Evolutionary conservation across 1,284 basidiomycete genomes (phyloP).

Genomic region (Athelia psychrophila): DNA sequence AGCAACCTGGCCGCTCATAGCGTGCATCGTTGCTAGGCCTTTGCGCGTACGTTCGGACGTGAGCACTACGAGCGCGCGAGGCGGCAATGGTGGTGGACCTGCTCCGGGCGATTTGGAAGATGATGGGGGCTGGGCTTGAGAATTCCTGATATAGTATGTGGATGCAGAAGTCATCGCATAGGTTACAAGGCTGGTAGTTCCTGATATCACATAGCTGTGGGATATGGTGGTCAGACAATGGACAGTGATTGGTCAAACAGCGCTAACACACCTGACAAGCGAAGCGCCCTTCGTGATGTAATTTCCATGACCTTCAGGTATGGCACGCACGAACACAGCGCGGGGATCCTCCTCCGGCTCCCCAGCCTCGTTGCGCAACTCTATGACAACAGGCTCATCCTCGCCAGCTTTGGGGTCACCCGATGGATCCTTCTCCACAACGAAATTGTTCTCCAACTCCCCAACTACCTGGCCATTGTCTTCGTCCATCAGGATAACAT

Average conservation of each 20-base stretch:
- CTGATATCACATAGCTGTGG: conserved; percentile 72
- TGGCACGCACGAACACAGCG: conserved; percentile 53
- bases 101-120: conserved; percentile 27
- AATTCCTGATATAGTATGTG: conserved; percentile 59
- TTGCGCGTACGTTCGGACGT: conserved; percentile 59
- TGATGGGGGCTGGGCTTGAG: conserved; percentile 38
- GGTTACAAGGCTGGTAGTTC: conserved; percentile 61
- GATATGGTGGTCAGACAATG: too few species aligned
- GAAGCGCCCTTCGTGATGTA: conserved; percentile 72
- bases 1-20: conserved; percentile 63
- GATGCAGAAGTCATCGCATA: conserved; percentile 63
- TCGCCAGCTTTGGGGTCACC: conserved; percentile 47
- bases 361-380: conserved; percentile 52
- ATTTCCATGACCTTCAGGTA: conserved; percentile 69
- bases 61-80: conserved; percentile 59
- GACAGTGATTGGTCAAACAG: not conserved
- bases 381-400: conserved; percentile 69
- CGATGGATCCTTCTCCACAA: conserved; percentile 57
- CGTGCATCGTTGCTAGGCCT: conserved; percentile 58
- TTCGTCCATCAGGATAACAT: conserved; percentile 74
- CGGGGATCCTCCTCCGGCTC: conserved; percentile 39
- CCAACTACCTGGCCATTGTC: conserved; percentile 74
- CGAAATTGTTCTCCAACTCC: conserved; percentile 59
- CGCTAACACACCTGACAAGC: conserved; percentile 53
- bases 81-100: conserved; percentile 39